Conservation (phyloP, 345 rosid genomes). For the Trapa incisa region DNA sequence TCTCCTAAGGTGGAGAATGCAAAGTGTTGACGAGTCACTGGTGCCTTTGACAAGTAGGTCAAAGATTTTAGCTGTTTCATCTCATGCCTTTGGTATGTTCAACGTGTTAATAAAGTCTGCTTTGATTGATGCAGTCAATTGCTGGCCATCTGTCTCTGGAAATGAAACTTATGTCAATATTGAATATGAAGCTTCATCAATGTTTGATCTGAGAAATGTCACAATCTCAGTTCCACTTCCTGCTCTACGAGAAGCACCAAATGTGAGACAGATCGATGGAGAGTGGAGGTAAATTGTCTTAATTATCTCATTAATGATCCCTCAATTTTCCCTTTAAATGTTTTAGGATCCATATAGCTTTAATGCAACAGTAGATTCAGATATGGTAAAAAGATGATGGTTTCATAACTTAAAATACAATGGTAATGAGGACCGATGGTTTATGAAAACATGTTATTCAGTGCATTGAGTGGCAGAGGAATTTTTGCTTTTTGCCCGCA, state of each 20-base stretch:
- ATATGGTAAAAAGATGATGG: too few species aligned
- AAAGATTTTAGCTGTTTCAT: slow-evolving; percentile 6
- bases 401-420: too few species aligned
- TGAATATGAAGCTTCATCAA: slow-evolving; percentile 86
- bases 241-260: slow-evolving; percentile 84
- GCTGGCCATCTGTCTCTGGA: slow-evolving; percentile 99
- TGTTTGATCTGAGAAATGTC: slow-evolving; percentile 85
- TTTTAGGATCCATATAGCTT: neutral
- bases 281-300: slow-evolving; percentile 69
- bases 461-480: neutral
- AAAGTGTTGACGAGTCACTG: slow-evolving; percentile 85
- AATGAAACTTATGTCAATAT: slow-evolving; percentile 92
- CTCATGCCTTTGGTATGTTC: neutral
- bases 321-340: neutral
- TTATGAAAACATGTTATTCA: too few species aligned
- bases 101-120: slow-evolving; percentile 1
- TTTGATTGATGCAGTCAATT: slow-evolving; percentile 61
- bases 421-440: too few species aligned
- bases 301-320: neutral
- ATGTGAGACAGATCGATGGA: slow-evolving; percentile 74
- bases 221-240: slow-evolving; percentile 90
- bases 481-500: neutral
- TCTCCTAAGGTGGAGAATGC: slow-evolving; percentile 98
- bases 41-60: slow-evolving; percentile 91
- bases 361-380: neutral